phyloP scores from a whole-genome alignment of 495 filamentous ascomycete genomes.

The Endocarpon pusillum region DNA sequence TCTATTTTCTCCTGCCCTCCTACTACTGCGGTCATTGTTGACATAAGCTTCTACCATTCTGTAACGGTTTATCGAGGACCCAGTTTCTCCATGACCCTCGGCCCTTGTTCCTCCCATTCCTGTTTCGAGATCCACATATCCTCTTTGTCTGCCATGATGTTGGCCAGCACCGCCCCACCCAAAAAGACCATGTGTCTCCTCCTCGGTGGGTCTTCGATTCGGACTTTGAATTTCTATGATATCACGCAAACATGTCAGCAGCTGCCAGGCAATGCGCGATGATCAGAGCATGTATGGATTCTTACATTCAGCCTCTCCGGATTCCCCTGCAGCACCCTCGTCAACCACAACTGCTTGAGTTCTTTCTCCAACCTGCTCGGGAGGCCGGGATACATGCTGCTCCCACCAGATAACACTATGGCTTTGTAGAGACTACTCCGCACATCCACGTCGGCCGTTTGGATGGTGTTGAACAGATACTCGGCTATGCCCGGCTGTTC shows the following conservation, averaged over 20 bases:
- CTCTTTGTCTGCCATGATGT: conserved; percentile 97
- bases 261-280: too few relatives aligned
- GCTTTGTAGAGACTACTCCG: conserved; percentile 88
- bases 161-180: conserved; percentile 89
- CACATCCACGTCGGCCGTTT: conserved; percentile 87
- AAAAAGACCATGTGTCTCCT: conserved; percentile 98
- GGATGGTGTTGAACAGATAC: conserved; percentile 96
- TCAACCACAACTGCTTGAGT: conserved; percentile 95
- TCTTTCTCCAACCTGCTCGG: conserved; percentile 94
- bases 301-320: conserved; percentile 72
- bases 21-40: too few relatives aligned
- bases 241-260: too few relatives aligned
- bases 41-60: too few relatives aligned
- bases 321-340: conserved; percentile 71
- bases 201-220: conserved; percentile 93
- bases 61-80: conserved; percentile 43
- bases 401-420: conserved; percentile 87
- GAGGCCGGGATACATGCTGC: conserved; percentile 95
- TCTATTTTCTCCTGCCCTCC: too few relatives aligned
- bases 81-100: conserved; percentile 75
- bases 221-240: conserved; percentile 94
- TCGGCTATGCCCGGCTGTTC: conserved; percentile 95
- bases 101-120: conserved; percentile 90
- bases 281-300: too few relatives aligned
- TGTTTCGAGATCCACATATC: conserved; percentile 96